phyloP scores from a whole-genome alignment of 2,329 filamentous ascomycete genomes.

The Dryadomyces sulphureus region DNA sequence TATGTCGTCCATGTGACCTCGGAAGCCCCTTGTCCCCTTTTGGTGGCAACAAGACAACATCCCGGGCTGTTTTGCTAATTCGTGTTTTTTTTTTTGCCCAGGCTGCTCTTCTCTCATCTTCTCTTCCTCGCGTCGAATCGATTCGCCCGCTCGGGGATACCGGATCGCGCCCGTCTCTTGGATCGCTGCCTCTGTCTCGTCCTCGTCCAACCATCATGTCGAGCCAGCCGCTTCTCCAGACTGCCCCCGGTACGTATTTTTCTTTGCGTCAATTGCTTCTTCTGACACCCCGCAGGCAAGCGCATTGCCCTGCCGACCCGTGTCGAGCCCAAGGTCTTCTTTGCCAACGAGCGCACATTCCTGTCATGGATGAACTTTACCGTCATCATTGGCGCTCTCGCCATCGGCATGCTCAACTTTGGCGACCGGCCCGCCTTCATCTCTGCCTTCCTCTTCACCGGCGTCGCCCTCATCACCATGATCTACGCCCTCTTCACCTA shows the following conservation, averaged over 20 bases:
- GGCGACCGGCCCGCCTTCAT: constrained; percentile 90
- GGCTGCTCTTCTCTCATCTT: not conserved
- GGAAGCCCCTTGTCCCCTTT: too few species aligned
- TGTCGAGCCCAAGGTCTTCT: constrained; percentile 99
- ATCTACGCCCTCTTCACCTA: constrained; percentile 89
- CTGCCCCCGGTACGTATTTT: constrained; percentile 57
- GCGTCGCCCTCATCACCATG: constrained; percentile 91
- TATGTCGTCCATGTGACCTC: too few species aligned
- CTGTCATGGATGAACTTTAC: constrained; percentile 99
- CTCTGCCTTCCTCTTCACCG: constrained; percentile 82
- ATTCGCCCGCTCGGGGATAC: too few species aligned
- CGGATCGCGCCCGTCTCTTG: too few species aligned
- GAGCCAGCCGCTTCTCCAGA: constrained; percentile 88
- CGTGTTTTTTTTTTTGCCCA: not conserved
- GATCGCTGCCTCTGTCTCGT: too few species aligned
- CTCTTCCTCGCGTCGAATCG: not conserved
- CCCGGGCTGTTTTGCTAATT: too few species aligned
- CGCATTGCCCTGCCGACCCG: constrained; percentile 94
- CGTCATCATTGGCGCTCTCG: constrained; percentile 90
- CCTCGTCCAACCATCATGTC: constrained; percentile 49
- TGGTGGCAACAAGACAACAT: too few species aligned
- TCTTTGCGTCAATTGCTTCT: not conserved
- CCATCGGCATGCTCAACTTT: constrained; percentile 95
- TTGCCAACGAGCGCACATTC: constrained; percentile 98
- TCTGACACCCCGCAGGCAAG: constrained; percentile 50